Base-by-base conservation (phyloP, 2,329 filamentous ascomycete species). In the Diaporthe citrichinensis region DNA sequence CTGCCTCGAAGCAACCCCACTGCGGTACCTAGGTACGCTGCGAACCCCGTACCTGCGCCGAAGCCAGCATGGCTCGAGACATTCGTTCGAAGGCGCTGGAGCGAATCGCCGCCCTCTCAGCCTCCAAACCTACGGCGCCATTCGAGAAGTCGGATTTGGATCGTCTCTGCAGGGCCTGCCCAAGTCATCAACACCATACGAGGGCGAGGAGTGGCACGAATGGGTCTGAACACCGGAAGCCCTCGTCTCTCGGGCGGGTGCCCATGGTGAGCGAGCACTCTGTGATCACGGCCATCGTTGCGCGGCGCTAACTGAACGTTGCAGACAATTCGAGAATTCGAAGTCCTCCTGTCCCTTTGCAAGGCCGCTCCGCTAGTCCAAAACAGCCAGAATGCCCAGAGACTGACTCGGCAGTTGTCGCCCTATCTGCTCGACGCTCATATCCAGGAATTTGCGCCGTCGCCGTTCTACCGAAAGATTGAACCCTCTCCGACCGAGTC, bases 401-500 rank as follows among this genome's bases (percentile, higher is more conserved):
- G 92, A 80, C 90, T 99, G 53, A 90, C 93, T n/a, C 88, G 89
- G 46, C 95, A 98, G 79, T 87, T 99, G 55, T 90, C 92, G 10
- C 94, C 93, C 7, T 98, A 98, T 83, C 90, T 98, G 17, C 91
- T 95, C 79, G 95, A 98, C 83, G 93, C 94, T 6, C 94, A 96
- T 81, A 87, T 90, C 46, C 96, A 98, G 82, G 85, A 91, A 25
- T 95, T 98, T 80, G 89, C 91, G 12, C 88, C 93, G 6, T 98
- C 96, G 72, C 95, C 95, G 1, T 94, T 94, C 83, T 93, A 98
- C 79, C 93, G 93, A 79, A 92, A 92, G 79, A 91, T 98, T 82
- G 93, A 96, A 76, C 95, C 95, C 1, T 97, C 95, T 4, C 96
- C 97, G 28, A 97, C 95, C 87, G 96, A 98, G 84, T 90, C 93